Base-by-base conservation (phyloP, 345 rosid genomes). In the Populus simonii region DNA sequence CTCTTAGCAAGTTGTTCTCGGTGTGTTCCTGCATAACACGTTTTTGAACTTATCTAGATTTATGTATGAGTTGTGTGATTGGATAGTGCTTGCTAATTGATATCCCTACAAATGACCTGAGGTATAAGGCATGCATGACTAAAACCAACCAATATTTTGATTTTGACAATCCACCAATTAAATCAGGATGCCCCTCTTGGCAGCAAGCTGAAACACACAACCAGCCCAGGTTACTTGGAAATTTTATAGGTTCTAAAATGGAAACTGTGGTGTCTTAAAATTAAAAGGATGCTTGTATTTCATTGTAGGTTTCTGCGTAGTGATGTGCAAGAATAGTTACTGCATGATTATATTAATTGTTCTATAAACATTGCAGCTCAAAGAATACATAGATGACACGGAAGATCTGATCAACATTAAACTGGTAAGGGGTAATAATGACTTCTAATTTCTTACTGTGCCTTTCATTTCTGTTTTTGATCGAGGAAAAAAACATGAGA, bases 341-440 rank as follows among this genome's bases (percentile, higher is more conserved):
- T 39, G 6, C 23, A 8, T 68, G 49, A 38, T 76, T 23, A 7
- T 61, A 33, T 69, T 66, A 45, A 41, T 68, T 72, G 33, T 61
- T 74, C 67, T 68, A 51, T 81, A 73, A 66, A 70, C 78, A 71
- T 51, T 88, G 91, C 89, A 93, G 98, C 92, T 93, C 36, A 95
- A 95, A 82, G 99, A 93, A 80, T 95, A 95, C 80, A 93, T 93
- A 55, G 99, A 95, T 83, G 99, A 95, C 81, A 95, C 98, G 11
- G 98, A 95, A 86, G 99, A 92, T 87, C 80, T 95, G 70, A 95
- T 95, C 89, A 95, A 93, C 87, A 92, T 95, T 49, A 95, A 95
- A 84, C 85, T 96, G 92, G 99, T 93, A 81, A 83, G 81, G 22
- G 51, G 62, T 66, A 41, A 47, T 63, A 12, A 25, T 76, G 22